These are phyloP conservation scores for Microbotryum saponariae DNA, from an alignment of 1,284 basidiomycete genomes.

Conservation along the genomic window DNA sequence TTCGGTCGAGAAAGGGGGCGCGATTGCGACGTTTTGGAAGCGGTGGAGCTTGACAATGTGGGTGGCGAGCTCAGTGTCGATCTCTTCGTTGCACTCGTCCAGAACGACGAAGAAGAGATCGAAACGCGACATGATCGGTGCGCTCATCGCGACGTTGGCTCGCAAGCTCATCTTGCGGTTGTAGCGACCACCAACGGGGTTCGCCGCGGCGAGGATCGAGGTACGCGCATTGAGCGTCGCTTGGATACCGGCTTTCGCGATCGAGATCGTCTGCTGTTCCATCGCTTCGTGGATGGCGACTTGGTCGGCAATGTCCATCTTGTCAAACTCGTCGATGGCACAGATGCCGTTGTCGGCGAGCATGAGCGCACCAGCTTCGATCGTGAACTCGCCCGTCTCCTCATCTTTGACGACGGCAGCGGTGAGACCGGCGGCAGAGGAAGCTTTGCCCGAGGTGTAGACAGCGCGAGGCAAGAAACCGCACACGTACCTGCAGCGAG, in stretches of 20 bases:
- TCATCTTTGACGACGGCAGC: slow-evolving; percentile 98
- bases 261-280: slow-evolving; percentile 99
- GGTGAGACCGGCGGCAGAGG: slow-evolving; percentile 95
- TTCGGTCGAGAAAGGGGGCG: slow-evolving; percentile 95
- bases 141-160: slow-evolving; percentile 96
- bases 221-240: slow-evolving; percentile 97
- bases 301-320: slow-evolving; percentile 98
- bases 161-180: slow-evolving; percentile 89
- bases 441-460: slow-evolving; percentile 98
- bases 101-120: slow-evolving; percentile 98
- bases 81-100: slow-evolving; percentile 91
- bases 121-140: slow-evolving; percentile 99
- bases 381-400: slow-evolving; percentile 98
- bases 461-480: slow-evolving; percentile 98
- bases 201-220: slow-evolving; percentile 94
- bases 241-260: slow-evolving; percentile 98
- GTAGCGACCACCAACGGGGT: slow-evolving; percentile 92
- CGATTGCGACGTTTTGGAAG: slow-evolving; percentile 86
- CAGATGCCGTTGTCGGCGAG: slow-evolving; percentile 99
- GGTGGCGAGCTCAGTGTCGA: slow-evolving; percentile 85
- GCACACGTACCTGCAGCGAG: slow-evolving; percentile 74
- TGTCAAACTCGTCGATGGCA: slow-evolving; percentile 99
- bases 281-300: slow-evolving; percentile 99
- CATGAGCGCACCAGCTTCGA: slow-evolving; percentile 98
- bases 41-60: slow-evolving; percentile 98